Evolutionary conservation across 23 red algal species (phyloP).

Genomic region (Gracilaria domingensis): DNA sequence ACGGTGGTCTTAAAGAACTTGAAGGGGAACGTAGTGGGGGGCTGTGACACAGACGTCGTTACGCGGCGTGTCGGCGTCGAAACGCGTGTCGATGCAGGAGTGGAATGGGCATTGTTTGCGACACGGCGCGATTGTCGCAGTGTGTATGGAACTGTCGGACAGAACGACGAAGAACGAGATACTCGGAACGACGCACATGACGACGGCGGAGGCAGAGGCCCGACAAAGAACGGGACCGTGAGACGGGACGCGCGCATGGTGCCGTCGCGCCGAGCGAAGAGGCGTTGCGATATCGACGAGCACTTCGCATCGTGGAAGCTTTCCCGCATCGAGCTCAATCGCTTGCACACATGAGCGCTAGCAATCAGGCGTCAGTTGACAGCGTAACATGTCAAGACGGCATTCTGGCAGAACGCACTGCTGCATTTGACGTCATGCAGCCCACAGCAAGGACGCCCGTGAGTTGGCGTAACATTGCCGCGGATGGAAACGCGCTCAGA

Average conservation of each 20-base stretch:
- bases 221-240: background rate
- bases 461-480: too few species aligned
- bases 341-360: background rate
- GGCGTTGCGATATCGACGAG: background rate
- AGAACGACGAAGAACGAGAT: background rate
- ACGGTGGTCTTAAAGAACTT: conserved; percentile 30
- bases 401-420: too few species aligned
- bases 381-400: too few species aligned
- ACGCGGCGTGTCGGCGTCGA: background rate
- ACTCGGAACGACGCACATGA: background rate
- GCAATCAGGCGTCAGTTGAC: background rate
- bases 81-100: background rate
- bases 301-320: background rate
- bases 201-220: background rate
- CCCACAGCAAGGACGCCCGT: background rate
- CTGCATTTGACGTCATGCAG: background rate
- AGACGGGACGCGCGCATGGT: background rate
- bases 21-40: conserved; percentile 14
- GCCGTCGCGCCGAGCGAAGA: background rate
- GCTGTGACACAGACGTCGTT: background rate
- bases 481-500: too few species aligned
- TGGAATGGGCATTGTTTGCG: background rate
- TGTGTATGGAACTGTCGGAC: background rate
- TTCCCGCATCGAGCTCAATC: background rate
- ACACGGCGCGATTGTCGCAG: background rate